Conservation (phyloP, 768 basidiomycete genomes). For the Phaffia australis region DNA sequence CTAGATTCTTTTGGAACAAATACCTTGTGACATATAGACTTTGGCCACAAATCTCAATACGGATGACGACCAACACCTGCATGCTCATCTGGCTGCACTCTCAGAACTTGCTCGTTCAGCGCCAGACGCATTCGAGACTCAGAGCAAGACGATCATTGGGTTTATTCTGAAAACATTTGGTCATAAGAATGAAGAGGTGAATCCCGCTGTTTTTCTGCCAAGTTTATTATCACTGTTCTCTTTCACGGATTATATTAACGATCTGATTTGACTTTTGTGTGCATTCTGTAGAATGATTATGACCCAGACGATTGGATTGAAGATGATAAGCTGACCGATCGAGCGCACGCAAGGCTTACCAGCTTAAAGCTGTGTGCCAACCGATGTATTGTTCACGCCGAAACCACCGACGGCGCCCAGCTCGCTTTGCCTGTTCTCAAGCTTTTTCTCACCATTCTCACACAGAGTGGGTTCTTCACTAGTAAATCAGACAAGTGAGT, state of each 20-base stretch:
- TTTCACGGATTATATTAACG: not conserved
- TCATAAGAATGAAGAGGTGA: conserved; percentile 8
- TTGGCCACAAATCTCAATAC: conserved; percentile 42
- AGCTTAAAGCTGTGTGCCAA: conserved; percentile 72
- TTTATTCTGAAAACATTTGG: conserved; percentile 44
- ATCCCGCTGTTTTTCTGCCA: not conserved
- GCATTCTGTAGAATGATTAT: conserved; percentile 28
- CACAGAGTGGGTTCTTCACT: conserved; percentile 12
- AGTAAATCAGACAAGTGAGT: conserved; percentile 18
- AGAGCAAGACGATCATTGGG: conserved; percentile 60
- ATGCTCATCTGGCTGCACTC: conserved; percentile 60
- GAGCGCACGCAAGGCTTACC: conserved; percentile 58
- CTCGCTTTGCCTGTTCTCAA: conserved; percentile 65
- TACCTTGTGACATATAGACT: conserved; percentile 41
- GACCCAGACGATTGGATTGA: conserved; percentile 58
- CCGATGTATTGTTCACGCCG: conserved; percentile 60
- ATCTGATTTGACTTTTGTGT: not conserved
- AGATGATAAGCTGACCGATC: conserved; percentile 50
- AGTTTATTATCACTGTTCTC: not conserved
- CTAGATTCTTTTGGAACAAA: not conserved
- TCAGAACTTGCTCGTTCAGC: conserved; percentile 60
- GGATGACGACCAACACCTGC: conserved; percentile 45
- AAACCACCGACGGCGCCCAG: conserved; percentile 50
- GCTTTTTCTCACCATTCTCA: conserved; percentile 59
- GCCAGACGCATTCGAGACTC: conserved; percentile 63